Base-by-base conservation (phyloP, 495 filamentous ascomycete species). In the Aspergillus egyptiacus region DNA sequence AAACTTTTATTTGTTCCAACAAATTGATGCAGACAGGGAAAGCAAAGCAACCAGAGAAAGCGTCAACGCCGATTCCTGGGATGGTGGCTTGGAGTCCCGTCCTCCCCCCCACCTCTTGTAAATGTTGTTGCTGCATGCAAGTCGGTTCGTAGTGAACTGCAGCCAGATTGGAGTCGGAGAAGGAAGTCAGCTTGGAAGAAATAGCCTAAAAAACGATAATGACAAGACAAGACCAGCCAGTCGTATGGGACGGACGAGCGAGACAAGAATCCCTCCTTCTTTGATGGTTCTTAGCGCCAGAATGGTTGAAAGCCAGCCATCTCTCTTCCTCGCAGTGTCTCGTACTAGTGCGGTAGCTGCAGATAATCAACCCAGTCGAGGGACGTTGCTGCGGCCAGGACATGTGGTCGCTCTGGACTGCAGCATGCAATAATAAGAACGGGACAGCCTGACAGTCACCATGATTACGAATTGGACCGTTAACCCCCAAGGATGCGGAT, bases 351-450 rank as follows among this genome's bases (percentile, higher is more conserved):
- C n/a, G n/a, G n/a, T n/a, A n/a, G n/a, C 27, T 42, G 45, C 51
- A 48, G 51, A 15, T 17, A 37, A 39, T 43, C 50, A 44, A 24
- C n/a, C 49, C 51, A 51, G 46, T 46, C 55, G 54, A 48, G 48
- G 43, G 46, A n/a, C 23, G 39, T 40, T 37, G 31, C 47, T 39
- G 37, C 52, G 51, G 42, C 46, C 41, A n/a, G 55, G 55, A 61
- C 58, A 61, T 61, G 58, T 61, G 55, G 58, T 53, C 49, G 49
- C 53, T 58, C 47, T 54, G 51, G 13, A 58, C 46, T 58, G 58
- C 48, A 58, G 11, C n/a, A n/a, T n/a, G n/a, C n/a, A n/a, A n/a
- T n/a, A n/a, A n/a, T n/a, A n/a, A n/a, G n/a, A n/a, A n/a, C n/a
- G n/a, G n/a, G n/a, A n/a, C n/a, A n/a, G n/a, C n/a, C n/a, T n/a